These are phyloP conservation scores for Canavalia ensiformis DNA, from an alignment of 306 rosid genomes.

Conservation along the genomic window DNA sequence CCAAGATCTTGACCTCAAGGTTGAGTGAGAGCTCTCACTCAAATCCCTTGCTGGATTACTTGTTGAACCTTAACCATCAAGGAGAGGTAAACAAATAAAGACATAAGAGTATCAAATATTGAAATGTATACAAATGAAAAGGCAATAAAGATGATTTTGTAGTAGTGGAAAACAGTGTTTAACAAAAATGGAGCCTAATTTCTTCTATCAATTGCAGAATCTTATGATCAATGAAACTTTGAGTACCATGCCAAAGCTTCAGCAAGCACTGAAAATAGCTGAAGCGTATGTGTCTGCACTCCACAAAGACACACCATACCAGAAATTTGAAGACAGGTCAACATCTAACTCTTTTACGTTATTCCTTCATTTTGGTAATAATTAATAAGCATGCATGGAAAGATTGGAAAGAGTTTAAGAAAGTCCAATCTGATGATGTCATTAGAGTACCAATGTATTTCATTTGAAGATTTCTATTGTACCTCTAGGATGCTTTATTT, in stretches of 20 bases:
- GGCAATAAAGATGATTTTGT: neutral
- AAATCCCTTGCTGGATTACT: conserved; percentile 90
- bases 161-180: neutral
- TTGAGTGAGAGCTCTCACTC: conserved; percentile 63
- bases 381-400: neutral
- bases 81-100: conserved; percentile 74
- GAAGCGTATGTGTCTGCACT: conserved; percentile 69
- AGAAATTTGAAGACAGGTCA: conserved; percentile 77
- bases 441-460: neutral
- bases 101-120: neutral
- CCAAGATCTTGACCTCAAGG: conserved; percentile 70
- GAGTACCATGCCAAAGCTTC: conserved; percentile 78
- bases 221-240: conserved; percentile 82
- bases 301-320: conserved; percentile 69
- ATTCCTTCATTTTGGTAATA: conserved; percentile 19
- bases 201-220: conserved; percentile 57
- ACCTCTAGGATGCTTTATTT: neutral
- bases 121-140: neutral
- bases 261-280: conserved; percentile 70
- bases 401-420: neutral
- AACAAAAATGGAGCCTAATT: neutral
- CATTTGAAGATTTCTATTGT: neutral
- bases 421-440: conserved; percentile 2
- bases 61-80: conserved; percentile 69
- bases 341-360: conserved; percentile 19